Conservation (phyloP, 345 rosid genomes). For the Salix udensis region DNA sequence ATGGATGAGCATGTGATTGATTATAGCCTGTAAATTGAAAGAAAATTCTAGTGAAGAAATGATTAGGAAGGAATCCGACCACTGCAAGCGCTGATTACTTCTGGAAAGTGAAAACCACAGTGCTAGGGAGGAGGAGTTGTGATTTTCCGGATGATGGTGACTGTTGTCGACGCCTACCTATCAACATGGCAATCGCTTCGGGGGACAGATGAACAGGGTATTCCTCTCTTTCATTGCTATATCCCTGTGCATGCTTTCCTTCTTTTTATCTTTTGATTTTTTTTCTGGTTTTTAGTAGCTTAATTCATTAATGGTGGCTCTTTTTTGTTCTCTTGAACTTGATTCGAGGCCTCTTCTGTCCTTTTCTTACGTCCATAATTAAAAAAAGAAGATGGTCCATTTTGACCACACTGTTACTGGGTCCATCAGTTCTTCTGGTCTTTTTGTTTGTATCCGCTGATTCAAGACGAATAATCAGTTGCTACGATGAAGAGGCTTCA, state of each 20-base stretch:
- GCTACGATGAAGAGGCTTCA: background rate
- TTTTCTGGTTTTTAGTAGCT: background rate
- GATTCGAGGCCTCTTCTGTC: constrained; percentile 12
- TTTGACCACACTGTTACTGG: constrained; percentile 2
- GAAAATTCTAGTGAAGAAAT: constrained; percentile 7
- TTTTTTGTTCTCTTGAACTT: constrained; percentile 4
- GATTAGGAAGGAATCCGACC: constrained; percentile 2
- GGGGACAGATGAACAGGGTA: constrained; percentile 42
- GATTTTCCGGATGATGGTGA: constrained; percentile 12
- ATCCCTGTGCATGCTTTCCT: background rate
- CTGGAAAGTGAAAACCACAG: constrained; percentile 10
- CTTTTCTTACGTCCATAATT: background rate
- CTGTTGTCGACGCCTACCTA: constrained; percentile 11
- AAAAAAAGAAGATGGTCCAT: background rate
- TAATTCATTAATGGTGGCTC: constrained; percentile 17
- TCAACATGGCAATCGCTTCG: constrained; percentile 28
- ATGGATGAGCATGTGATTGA: constrained; percentile 40
- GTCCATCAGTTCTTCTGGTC: constrained; percentile 7
- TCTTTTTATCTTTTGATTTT: constrained; percentile 7
- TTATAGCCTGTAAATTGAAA: constrained; percentile 33
- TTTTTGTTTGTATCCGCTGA: constrained; percentile 14
- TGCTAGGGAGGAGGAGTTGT: background rate
- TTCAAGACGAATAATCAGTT: constrained; percentile 12
- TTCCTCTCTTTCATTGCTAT: constrained; percentile 1
- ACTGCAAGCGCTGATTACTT: background rate